Percentiles rank a stretch among this genome's conserved stretches.
Conservation (phyloP, 2,329 filamentous ascomycete genomes). For the Sarocladium kiliense region DNA sequence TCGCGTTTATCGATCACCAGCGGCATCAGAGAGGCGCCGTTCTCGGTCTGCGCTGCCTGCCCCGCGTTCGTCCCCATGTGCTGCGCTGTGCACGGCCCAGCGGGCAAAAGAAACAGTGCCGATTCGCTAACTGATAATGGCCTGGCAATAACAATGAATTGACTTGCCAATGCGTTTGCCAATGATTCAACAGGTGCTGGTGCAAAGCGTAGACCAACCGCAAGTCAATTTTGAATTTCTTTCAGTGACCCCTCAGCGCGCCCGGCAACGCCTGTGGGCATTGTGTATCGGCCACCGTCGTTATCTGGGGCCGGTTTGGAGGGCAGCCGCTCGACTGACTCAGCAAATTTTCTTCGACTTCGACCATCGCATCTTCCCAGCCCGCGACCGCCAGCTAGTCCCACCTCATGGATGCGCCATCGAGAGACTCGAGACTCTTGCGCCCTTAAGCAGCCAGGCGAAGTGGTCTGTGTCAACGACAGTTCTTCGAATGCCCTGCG, state of each 20-base stretch:
- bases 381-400: background rate
- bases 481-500: slow-evolving; percentile 16
- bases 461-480: slow-evolving; percentile 5
- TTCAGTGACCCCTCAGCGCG: slow-evolving; percentile 16
- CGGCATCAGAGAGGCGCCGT: too few species aligned
- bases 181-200: too few species aligned
- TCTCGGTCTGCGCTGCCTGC: background rate
- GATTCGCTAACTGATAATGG: background rate
- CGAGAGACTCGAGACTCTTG: slow-evolving; percentile 4
- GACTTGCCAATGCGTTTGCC: too few species aligned
- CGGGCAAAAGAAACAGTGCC: background rate
- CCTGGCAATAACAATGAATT: background rate
- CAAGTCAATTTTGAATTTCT: slow-evolving; percentile 11
- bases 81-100: background rate
- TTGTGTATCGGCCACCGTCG: slow-evolving; percentile 34
- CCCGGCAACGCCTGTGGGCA: slow-evolving; percentile 18
- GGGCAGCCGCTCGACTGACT: slow-evolving; percentile 32
- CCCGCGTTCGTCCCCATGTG: background rate
- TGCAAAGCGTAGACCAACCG: too few species aligned
- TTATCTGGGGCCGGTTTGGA: slow-evolving; percentile 35
- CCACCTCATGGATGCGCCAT: background rate
- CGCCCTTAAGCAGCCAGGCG: slow-evolving; percentile 12
- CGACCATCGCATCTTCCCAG: slow-evolving; percentile 13
- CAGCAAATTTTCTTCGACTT: slow-evolving; percentile 37
- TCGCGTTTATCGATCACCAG: background rate